A percentile compares a stretch with the other conserved stretches of the same genome.
Evolutionary conservation across 257 asterid species (phyloP).

Genomic region (Asclepias syriaca): DNA sequence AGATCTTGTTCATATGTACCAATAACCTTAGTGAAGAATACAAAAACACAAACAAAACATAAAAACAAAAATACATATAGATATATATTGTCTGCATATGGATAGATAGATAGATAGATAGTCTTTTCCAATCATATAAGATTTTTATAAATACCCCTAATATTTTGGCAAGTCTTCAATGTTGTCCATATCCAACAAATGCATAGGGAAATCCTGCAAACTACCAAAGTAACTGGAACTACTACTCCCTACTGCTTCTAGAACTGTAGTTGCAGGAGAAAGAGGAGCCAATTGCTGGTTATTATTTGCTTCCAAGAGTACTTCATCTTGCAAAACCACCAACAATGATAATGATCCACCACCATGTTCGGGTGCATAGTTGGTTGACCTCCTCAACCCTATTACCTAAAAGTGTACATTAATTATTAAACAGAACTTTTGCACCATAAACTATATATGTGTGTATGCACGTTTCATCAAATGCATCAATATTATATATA

Average conservation of each 20-base stretch:
- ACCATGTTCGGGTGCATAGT: not conserved
- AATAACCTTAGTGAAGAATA: no score
- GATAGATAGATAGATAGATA: no score
- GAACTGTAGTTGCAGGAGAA: not conserved
- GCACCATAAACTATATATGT: no score
- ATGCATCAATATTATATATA: no score
- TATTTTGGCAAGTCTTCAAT: constrained; percentile 7
- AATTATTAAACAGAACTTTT: not conserved
- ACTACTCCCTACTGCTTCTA: not conserved
- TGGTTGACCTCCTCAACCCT: not conserved
- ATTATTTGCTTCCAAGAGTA: not conserved
- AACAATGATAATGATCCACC: no score
- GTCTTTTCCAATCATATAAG: not conserved
- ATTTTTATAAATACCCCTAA: not conserved
- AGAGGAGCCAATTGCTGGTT: not conserved
- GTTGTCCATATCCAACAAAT: not conserved
- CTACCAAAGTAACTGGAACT: not conserved
- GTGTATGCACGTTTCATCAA: no score
- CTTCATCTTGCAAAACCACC: not conserved
- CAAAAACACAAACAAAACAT: not conserved
- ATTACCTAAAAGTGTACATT: not conserved
- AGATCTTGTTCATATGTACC: no score
- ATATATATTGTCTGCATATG: not conserved
- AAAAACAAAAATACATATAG: not conserved
- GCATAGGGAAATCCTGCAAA: constrained; percentile 15